Evolutionary conservation across 108 stramenopile species (phyloP).

Genomic region (Nitzschia palea): DNA sequence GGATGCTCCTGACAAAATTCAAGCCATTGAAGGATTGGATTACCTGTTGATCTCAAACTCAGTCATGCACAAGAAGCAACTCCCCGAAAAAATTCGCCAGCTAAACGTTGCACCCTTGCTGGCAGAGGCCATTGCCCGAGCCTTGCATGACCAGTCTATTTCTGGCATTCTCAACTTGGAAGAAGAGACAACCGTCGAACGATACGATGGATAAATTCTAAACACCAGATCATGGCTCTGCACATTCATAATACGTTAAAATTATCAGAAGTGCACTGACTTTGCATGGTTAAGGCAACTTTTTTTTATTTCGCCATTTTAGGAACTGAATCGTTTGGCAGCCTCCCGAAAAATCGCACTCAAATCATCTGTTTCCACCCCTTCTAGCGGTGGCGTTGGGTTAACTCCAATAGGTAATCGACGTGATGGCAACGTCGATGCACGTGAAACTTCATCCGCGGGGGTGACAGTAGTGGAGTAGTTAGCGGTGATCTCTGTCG

Average conservation of each 20-base stretch:
- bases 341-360: conserved; percentile 23
- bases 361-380: conserved; percentile 22
- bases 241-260: not conserved
- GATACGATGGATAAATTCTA: conserved; percentile 41
- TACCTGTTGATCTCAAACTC: conserved; percentile 86
- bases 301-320: not conserved
- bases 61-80: conserved; percentile 33
- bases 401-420: conserved; percentile 15
- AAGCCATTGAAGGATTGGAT: conserved; percentile 60
- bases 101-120: conserved; percentile 87
- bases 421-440: conserved; percentile 17
- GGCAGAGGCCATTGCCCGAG: conserved; percentile 84
- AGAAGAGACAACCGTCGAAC: conserved; percentile 29
- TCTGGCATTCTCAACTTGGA: conserved; percentile 72
- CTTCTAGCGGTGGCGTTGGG: conserved; percentile 4
- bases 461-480: not conserved
- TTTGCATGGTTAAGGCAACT: too few relatives aligned
- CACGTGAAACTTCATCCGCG: conserved; percentile 12
- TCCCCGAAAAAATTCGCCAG: conserved; percentile 75
- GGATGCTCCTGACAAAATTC: conserved; percentile 55
- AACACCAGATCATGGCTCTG: not conserved
- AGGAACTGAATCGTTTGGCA: conserved; percentile 6
- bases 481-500: conserved; percentile 14
- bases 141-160: conserved; percentile 76
- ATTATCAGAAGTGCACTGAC: too few relatives aligned